A percentile compares a stretch with the other conserved stretches of the same genome.
These are phyloP conservation scores for Cryptosporidium sp. DNA, from an alignment of 169 alveolate species.

Conservation along the genomic window DNA sequence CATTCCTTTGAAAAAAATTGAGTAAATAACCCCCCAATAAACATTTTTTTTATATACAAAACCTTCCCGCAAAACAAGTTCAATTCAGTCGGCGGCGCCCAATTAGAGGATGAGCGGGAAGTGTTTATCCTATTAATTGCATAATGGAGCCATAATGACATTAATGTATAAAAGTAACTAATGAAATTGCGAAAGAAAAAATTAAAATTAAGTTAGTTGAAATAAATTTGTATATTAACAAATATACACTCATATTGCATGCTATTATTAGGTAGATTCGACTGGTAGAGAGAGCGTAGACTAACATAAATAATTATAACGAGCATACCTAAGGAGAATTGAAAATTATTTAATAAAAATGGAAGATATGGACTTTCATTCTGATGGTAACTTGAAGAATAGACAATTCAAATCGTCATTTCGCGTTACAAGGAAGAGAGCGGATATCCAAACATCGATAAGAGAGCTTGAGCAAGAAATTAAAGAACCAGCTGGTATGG, in stretches of 20 bases:
- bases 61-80: background rate
- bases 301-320: too few species aligned
- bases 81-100: background rate
- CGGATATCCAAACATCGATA: slow-evolving; percentile 62
- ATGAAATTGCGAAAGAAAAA: background rate
- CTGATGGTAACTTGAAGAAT: slow-evolving; percentile 55
- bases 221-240: too few species aligned
- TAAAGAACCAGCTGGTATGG: slow-evolving; percentile 65
- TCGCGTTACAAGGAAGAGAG: slow-evolving; percentile 49
- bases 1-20: background rate
- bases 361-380: slow-evolving; percentile 61
- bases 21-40: background rate
- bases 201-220: too few species aligned
- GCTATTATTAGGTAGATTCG: too few species aligned
- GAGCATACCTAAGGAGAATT: background rate
- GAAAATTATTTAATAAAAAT: background rate
- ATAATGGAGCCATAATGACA: slow-evolving; percentile 10
- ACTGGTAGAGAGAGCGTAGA: background rate
- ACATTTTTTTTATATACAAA: background rate
- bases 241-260: too few species aligned
- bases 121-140: slow-evolving; percentile 11
- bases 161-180: slow-evolving; percentile 1
- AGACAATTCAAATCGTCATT: slow-evolving; percentile 45
- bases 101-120: background rate
- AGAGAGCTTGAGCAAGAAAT: slow-evolving; percentile 43